Percentiles rank a stretch among this genome's conserved stretches.
These are phyloP conservation scores for Polychaeton citri DNA, from an alignment of 2,329 filamentous ascomycete species.

Conservation along the genomic window DNA sequence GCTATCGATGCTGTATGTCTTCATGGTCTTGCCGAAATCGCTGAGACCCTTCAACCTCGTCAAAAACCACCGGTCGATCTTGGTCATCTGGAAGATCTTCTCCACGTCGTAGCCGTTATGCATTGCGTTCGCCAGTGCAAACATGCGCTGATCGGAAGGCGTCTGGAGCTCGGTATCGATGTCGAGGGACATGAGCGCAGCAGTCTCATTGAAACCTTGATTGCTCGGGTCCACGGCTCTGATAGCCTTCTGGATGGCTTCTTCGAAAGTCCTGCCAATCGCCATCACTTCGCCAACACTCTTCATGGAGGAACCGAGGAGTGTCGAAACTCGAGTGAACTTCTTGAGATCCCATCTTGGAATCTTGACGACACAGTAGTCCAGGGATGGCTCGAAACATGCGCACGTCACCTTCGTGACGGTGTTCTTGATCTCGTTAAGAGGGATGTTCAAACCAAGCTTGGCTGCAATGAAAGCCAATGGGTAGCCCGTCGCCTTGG, in stretches of 20 bases:
- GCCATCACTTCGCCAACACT: conserved; percentile 99
- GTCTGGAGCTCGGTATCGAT: conserved; percentile 95
- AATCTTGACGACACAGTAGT: conserved; percentile 98
- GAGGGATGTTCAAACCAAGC: conserved; percentile 81
- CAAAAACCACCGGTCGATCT: conserved; percentile 98
- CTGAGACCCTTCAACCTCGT: conserved; percentile 80
- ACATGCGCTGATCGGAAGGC: conserved; percentile 90
- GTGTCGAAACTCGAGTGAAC: conserved; percentile 90
- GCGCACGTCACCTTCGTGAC: conserved; percentile 93
- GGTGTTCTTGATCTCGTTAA: conserved; percentile 93
- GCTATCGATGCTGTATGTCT: conserved; percentile 52
- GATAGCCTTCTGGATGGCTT: conserved; percentile 97
- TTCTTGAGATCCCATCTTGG: conserved; percentile 98
- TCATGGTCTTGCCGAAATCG: conserved; percentile 71
- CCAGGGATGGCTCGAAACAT: conserved; percentile 95
- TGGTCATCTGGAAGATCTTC: conserved; percentile 96
- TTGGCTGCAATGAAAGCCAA: conserved; percentile 95
- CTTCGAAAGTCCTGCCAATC: conserved; percentile 91
- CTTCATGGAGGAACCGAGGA: conserved; percentile 98
- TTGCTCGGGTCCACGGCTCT: conserved; percentile 91
- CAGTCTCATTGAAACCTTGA: conserved; percentile 83
- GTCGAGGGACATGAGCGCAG: conserved; percentile 84
- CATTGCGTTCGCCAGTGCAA: conserved; percentile 98
- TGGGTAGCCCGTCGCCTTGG: conserved; percentile 93
- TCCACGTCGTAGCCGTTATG: conserved; percentile 83